Evolutionary conservation across 2,329 filamentous ascomycete genomes (phyloP).

Genomic region (Fusarium citri): DNA sequence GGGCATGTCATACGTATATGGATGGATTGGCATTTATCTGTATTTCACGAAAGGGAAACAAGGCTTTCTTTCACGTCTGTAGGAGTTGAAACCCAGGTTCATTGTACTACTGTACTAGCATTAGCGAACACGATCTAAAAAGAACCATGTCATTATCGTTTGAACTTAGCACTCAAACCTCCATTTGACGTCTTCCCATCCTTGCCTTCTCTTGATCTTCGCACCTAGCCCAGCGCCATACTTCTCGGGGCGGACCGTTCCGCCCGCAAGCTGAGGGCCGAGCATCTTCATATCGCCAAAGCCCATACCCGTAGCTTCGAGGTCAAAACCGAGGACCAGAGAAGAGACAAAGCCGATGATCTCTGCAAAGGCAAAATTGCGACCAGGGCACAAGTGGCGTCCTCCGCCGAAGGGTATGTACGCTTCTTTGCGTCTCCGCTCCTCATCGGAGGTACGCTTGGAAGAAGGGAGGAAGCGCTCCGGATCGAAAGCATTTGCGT

Average conservation of each 20-base stretch:
- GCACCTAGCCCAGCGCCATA: conserved; percentile 35
- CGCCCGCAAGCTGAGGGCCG: conserved; percentile 30
- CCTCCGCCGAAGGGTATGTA: conserved; percentile 52
- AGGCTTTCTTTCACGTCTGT: conserved; percentile 10
- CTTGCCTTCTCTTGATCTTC: conserved; percentile 16
- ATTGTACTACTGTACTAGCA: conserved; percentile 27
- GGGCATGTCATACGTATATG: background rate
- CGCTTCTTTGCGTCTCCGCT: conserved; percentile 37
- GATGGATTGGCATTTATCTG: background rate
- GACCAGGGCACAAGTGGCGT: conserved; percentile 49
- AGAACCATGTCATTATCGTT: background rate
- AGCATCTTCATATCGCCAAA: conserved; percentile 37
- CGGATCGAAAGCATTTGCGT: conserved; percentile 38
- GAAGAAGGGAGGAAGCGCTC: conserved; percentile 38
- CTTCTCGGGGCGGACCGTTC: conserved; percentile 32
- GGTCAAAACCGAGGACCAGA: conserved; percentile 49
- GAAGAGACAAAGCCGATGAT: conserved; percentile 48
- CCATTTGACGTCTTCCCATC: conserved; percentile 38
- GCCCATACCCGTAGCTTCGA: conserved; percentile 34
- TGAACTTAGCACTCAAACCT: conserved; percentile 35
- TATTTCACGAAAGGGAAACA: conserved; percentile 2
- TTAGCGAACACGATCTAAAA: conserved; percentile 12
- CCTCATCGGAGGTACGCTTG: conserved; percentile 11
- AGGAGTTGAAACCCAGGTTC: background rate
- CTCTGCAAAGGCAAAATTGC: conserved; percentile 51